These are phyloP conservation scores for Globisporangium cylindrosporum DNA, from an alignment of 352 stramenopile species.

Conservation along the genomic window DNA sequence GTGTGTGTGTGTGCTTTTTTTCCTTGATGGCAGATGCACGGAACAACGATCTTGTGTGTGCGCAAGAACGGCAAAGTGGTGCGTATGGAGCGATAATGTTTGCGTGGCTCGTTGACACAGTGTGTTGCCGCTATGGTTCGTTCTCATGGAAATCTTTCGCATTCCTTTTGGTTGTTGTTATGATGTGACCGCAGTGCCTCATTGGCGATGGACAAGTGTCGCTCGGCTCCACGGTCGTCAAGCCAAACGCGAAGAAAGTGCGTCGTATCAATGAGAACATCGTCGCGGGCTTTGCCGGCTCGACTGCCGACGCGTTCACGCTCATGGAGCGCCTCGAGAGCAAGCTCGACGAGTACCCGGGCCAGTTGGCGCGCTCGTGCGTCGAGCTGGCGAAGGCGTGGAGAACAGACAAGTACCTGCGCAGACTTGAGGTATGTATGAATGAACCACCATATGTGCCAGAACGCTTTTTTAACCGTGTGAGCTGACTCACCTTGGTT, in stretches of 20 bases:
- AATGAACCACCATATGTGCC: background rate
- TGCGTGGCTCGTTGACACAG: background rate
- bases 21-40: conserved; percentile 74
- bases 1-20: background rate
- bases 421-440: conserved; percentile 88
- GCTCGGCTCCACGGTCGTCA: conserved; percentile 94
- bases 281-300: conserved; percentile 96
- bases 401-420: conserved; percentile 98
- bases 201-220: conserved; percentile 99
- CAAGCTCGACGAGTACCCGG: conserved; percentile 98
- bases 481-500: background rate
- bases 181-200: conserved; percentile 62
- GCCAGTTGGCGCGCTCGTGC: conserved; percentile 95
- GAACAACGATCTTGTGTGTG: conserved; percentile 98
- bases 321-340: conserved; percentile 97
- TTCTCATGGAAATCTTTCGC: background rate
- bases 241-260: conserved; percentile 98
- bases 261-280: conserved; percentile 93
- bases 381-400: conserved; percentile 99
- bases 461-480: background rate
- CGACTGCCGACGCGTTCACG: conserved; percentile 97
- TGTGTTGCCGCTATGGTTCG: background rate
- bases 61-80: conserved; percentile 98
- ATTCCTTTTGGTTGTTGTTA: background rate
- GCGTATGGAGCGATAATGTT: conserved; percentile 14